These are phyloP conservation scores for Neurospora sp. DNA, from an alignment of 495 filamentous ascomycete genomes.

Conservation along the genomic window DNA sequence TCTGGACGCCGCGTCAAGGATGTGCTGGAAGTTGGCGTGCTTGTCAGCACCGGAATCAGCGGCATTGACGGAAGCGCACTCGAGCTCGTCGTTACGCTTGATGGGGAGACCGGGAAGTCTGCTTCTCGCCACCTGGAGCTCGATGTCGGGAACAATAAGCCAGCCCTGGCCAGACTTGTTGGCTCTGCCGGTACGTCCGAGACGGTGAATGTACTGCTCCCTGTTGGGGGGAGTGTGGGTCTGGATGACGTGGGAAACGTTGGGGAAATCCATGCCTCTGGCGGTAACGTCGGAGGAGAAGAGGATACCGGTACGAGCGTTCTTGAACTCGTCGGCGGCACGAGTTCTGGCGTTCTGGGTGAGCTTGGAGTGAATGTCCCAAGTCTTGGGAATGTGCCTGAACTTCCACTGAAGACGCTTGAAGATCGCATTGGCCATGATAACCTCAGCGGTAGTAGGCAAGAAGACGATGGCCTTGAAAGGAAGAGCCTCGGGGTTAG, in stretches of 20 bases:
- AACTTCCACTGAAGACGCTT: constrained; percentile 31
- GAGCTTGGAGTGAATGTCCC: constrained; percentile 72
- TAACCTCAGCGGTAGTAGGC: constrained; percentile 62
- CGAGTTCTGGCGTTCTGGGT: constrained; percentile 55
- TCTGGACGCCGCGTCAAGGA: constrained; percentile 24
- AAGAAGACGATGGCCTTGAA: constrained; percentile 96
- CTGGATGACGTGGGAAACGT: constrained; percentile 86
- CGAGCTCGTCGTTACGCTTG: constrained; percentile 37
- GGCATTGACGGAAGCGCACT: constrained; percentile 40
- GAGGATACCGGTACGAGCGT: constrained; percentile 55
- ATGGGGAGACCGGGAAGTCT: constrained; percentile 59
- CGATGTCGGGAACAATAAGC: constrained; percentile 55
- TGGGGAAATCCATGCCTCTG: constrained; percentile 93
- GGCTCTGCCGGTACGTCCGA: constrained; percentile 65
- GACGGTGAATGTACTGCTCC: constrained; percentile 82
- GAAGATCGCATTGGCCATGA: constrained; percentile 53
- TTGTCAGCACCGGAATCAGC: constrained; percentile 22
- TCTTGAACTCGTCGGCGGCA: constrained; percentile 62
- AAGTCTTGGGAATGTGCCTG: constrained; percentile 31
- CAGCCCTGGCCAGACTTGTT: constrained; percentile 73
- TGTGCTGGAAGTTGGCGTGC: constrained; percentile 27
- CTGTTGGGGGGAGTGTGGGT: constrained; percentile 58
- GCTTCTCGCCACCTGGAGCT: constrained; percentile 38
- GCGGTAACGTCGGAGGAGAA: constrained; percentile 92
- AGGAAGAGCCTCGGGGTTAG: constrained; percentile 37